Percentiles rank a stretch among this genome's conserved stretches.
phyloP scores from a whole-genome alignment of 2,329 filamentous ascomycete genomes.

The Penicillium crustosum region DNA sequence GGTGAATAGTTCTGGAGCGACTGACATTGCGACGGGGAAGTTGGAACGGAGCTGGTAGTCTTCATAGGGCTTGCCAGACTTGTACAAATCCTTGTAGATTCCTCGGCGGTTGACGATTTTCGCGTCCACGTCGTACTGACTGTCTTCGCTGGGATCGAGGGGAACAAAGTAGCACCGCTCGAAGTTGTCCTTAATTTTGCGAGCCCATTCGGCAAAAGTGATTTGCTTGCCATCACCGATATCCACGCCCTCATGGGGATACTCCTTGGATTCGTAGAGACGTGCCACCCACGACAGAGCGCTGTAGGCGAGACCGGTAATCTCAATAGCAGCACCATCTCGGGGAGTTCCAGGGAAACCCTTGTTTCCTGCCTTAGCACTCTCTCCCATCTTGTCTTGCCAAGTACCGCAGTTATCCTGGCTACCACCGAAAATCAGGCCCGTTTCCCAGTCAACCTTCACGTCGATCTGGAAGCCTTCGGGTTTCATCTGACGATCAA shows the following conservation, averaged over 20 bases:
- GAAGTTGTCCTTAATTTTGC: slow-evolving; percentile 78
- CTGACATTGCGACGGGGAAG: slow-evolving; percentile 93
- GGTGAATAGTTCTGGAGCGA: slow-evolving; percentile 84
- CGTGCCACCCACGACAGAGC: slow-evolving; percentile 75
- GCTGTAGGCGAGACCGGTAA: slow-evolving; percentile 91
- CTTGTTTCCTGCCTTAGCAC: slow-evolving; percentile 83
- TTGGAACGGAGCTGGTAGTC: slow-evolving; percentile 96
- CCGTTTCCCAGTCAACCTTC: slow-evolving; percentile 85
- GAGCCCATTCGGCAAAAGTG: slow-evolving; percentile 75
- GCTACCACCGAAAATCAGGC: slow-evolving; percentile 90
- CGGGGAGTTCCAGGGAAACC: slow-evolving; percentile 94
- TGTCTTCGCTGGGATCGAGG: slow-evolving; percentile 65
- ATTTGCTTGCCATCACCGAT: slow-evolving; percentile 63
- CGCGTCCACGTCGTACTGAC: slow-evolving; percentile 75
- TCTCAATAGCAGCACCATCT: slow-evolving; percentile 92
- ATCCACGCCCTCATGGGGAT: slow-evolving; percentile 71
- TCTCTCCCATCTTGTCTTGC: slow-evolving; percentile 99
- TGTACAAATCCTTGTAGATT: slow-evolving; percentile 97
- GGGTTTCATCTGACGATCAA: slow-evolving; percentile 90
- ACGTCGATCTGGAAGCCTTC: slow-evolving; percentile 92
- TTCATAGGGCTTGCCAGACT: slow-evolving; percentile 90
- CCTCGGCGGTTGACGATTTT: slow-evolving; percentile 82
- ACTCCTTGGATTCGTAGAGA: slow-evolving; percentile 67
- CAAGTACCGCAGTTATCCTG: slow-evolving; percentile 96
- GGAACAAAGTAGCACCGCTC: slow-evolving; percentile 92